Evolutionary conservation across 371 early-diverging fungal genomes (phyloP), one percentile per base, ranked within the genome.

Genomic region (Zychaea mexicana): DNA sequence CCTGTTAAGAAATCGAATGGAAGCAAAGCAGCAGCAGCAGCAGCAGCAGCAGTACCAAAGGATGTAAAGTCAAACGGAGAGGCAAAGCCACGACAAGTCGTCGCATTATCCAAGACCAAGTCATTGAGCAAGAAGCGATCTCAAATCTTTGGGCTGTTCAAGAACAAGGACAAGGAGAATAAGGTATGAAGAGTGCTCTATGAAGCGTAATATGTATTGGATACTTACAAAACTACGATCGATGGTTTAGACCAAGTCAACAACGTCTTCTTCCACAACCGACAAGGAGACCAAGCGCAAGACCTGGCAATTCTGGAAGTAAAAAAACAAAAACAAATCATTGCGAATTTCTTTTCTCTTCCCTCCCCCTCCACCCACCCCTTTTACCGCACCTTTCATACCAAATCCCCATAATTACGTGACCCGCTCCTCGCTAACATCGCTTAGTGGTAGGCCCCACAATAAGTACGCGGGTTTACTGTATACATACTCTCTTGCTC

Each of bases 241-340:
- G 4, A 4, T 15, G 15, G n/a, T n/a, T n/a, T 15, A 53, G 62
- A 19, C 38, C 17, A 64, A 57, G 45, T 49, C 62, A 17, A 33
- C 61, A 6, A 54, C 53, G 8, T 15, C 56, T 3, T 36, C 55
- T 19, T n/a, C n/a, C n/a, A 63, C 56, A 15, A 52, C 62, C 13
- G 62, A 67, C 26, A 67, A 67, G 59, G 62, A 67, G 45, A 33
- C 62, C 1, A 67, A 67, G 59, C 67, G 62, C 24, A 67, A 67
- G 54, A 62, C 67, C n/a, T 67, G 67, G 67, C 67, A 67, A 52
- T 67, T 67, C 67, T 67, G 67, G 67, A 67, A 67, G 62, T 62
- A 58, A 57, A 26, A n/a, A n/a, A n/a, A n/a, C n/a, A n/a, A n/a
- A n/a, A n/a, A n/a, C n/a, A n/a, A n/a, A n/a, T n/a, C n/a, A n/a